Conservation (phyloP, 441 rosid genomes). For the Croton laevigatus region DNA sequence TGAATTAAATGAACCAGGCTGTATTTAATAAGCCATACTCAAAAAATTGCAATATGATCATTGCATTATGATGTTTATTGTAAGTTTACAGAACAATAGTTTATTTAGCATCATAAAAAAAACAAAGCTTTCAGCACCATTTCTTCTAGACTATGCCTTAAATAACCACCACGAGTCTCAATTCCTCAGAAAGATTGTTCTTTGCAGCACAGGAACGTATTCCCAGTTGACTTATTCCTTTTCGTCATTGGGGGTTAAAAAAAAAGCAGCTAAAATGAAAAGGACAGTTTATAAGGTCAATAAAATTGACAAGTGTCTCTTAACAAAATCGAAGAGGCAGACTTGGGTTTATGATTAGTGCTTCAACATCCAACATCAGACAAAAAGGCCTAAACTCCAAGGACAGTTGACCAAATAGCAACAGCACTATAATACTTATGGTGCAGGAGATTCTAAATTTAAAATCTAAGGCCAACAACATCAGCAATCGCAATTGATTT, state of each 20-base stretch:
- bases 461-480: neutral
- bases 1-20: neutral
- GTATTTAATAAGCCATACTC: neutral
- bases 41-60: neutral
- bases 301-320: slow-evolving; percentile 2
- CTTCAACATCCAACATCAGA: neutral
- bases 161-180: neutral
- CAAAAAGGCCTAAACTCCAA: neutral
- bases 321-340: neutral
- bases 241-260: neutral
- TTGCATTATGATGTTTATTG: neutral
- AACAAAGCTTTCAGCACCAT: neutral
- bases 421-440: neutral
- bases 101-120: neutral
- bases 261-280: neutral
- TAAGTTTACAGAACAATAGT: neutral
- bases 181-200: neutral
- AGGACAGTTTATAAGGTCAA: neutral
- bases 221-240: too few species aligned
- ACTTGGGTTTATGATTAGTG: neutral
- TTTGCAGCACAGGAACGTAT: too few species aligned
- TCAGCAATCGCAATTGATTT: neutral
- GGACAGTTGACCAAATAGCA: neutral
- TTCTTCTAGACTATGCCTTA: neutral
- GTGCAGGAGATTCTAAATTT: neutral